Base-by-base conservation (phyloP, 768 basidiomycete species). In the Boletus speciosus region DNA sequence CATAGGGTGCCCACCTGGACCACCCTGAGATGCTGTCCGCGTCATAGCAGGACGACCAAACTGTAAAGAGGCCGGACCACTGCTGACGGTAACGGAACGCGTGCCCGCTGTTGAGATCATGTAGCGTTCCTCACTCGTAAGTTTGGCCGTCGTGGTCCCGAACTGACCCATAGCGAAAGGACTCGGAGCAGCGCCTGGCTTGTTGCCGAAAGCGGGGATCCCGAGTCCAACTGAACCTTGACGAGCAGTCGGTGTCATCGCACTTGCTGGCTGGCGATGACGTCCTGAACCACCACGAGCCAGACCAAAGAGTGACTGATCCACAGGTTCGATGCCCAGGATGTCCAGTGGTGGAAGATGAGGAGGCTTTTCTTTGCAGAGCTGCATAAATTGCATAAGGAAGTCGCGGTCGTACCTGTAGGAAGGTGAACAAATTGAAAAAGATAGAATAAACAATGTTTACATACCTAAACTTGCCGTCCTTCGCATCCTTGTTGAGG, bases 311-410 rank as follows among this genome's bases (percentile, higher is more conserved):
- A 75, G 55, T 45, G 74, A 57, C 63, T 84, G 78, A 62, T 86
- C 82, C 27, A 80, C 77, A 10, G 90, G 88, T 65, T 94, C 93
- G 49, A 98, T 82, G 51, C 96, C 96, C 63, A 98, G 87, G 10
- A 88, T 86, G 60, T 93, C 93, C 51, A 98, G 81, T 56, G 92
- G 83, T 38, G 93, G 93, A 27, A 98, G 85, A 51, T 81, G 79
- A 50, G 91, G 93, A 4, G 97, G 96, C 72, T 94, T 95, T 75
- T 98, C 96, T 71, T 85, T 90, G 79, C 97, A 99, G 56, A 96
- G 74, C 23, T 75, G 73, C 90, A 97, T 94, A 76, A 99, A 99
- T 68, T 99, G 96, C 55, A 99, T 73, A 25, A 99, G 81, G 84
- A 99, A 99, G 19, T 95, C 93, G 35, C 95, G 93, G 70, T 98